Conservation (phyloP, 306 rosid genomes). For the Trifolium repens region DNA sequence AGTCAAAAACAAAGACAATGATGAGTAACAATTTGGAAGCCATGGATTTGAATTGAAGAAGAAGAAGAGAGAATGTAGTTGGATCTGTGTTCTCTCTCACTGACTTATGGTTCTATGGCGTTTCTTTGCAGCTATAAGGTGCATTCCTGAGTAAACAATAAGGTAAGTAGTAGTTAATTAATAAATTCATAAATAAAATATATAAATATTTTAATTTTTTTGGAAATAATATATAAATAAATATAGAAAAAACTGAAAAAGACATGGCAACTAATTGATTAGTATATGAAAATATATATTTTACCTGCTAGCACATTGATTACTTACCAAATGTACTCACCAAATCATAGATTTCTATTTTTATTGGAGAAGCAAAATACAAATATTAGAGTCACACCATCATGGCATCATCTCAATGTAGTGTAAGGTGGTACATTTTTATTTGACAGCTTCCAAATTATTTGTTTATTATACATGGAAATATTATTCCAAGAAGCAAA, state of each 20-base stretch:
- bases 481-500: too few species aligned
- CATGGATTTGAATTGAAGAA: constrained; percentile 56
- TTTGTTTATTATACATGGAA: not conserved
- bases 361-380: not conserved
- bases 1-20: constrained; percentile 59
- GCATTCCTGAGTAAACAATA: constrained; percentile 25
- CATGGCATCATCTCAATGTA: not conserved
- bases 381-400: not conserved
- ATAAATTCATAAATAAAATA: not conserved
- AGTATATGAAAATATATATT: constrained; percentile 33
- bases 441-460: not conserved
- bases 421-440: not conserved
- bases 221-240: not conserved
- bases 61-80: constrained; percentile 44
- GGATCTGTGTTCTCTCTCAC: constrained; percentile 48
- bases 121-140: constrained; percentile 37
- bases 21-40: constrained; percentile 89
- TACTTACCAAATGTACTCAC: constrained; percentile 46
- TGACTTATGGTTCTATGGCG: constrained; percentile 1
- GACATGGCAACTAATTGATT: constrained; percentile 47
- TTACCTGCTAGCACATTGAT: constrained; percentile 31
- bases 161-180: constrained; percentile 13
- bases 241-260: constrained; percentile 35
- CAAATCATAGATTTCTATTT: constrained; percentile 24
- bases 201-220: too few species aligned